Evolutionary conservation across 2,329 filamentous ascomycete genomes (phyloP).

Genomic region (Cryphonectria naterciae): DNA sequence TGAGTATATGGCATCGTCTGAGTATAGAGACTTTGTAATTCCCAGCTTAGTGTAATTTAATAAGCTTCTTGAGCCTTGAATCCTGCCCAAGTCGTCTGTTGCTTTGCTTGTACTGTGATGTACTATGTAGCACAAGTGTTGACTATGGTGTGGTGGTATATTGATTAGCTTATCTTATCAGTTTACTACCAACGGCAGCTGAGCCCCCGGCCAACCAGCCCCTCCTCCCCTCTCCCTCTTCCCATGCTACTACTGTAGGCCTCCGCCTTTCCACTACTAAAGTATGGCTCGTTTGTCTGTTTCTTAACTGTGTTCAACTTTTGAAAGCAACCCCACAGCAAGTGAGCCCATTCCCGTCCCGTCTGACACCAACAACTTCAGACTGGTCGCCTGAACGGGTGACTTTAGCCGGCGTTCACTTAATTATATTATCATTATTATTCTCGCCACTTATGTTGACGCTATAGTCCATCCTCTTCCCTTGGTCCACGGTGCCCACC

Average conservation of each 20-base stretch:
- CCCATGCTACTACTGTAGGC: background rate
- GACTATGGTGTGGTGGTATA: background rate
- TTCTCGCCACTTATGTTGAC: background rate
- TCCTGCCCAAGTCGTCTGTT: background rate
- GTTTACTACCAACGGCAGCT: background rate
- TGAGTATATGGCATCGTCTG: slow-evolving; percentile 3
- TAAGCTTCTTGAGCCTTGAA: background rate
- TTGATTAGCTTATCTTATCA: slow-evolving; percentile 12
- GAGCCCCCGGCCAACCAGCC: background rate
- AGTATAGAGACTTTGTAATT: slow-evolving; percentile 3
- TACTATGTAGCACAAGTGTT: background rate
- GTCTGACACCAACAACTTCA: background rate
- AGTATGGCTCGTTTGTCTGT: no score
- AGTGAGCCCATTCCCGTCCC: slow-evolving; percentile 1
- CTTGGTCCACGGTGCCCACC: background rate
- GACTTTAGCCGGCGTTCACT: background rate
- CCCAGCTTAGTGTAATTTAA: background rate
- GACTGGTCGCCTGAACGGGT: no score
- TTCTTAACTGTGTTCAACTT: background rate
- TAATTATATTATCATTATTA: background rate
- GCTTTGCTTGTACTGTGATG: background rate
- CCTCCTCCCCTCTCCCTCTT: background rate
- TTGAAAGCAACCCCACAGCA: background rate
- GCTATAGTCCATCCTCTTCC: background rate
- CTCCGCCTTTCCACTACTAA: background rate